Percentiles rank a stretch among this genome's conserved stretches.
These are phyloP conservation scores for Serendipita sp. DNA, from an alignment of 768 basidiomycete genomes.

Conservation along the genomic window DNA sequence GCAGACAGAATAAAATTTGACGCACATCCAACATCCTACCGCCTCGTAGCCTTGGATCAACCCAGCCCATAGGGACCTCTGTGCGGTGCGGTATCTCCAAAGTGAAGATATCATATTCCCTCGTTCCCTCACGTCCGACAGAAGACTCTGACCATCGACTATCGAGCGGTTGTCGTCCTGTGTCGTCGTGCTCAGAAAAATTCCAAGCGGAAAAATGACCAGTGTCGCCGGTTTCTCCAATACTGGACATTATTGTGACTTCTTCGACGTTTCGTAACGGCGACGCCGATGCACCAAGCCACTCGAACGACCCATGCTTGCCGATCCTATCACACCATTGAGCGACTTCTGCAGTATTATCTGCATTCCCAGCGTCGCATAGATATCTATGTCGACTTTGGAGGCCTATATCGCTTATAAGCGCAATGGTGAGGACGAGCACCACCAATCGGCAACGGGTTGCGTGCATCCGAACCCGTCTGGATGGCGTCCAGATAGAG, in stretches of 20 bases:
- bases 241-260: neutral
- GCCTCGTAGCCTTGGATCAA: conserved; percentile 57
- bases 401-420: neutral
- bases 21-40: conserved; percentile 65
- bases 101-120: neutral
- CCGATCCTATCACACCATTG: neutral
- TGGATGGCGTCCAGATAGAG: too few relatives aligned
- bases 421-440: neutral
- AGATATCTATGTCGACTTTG: neutral
- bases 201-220: neutral
- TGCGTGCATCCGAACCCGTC: neutral
- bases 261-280: neutral
- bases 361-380: neutral
- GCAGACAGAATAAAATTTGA: conserved; percentile 8
- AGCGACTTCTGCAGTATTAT: neutral
- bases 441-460: neutral
- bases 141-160: neutral
- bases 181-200: neutral
- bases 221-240: neutral
- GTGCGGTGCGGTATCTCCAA: neutral
- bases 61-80: conserved; percentile 22
- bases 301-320: neutral
- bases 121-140: neutral
- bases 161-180: neutral
- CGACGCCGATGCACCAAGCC: neutral